Evolutionary conservation across 2,329 filamentous ascomycete species (phyloP).

Genomic region (Aspergillus tubingensis): DNA sequence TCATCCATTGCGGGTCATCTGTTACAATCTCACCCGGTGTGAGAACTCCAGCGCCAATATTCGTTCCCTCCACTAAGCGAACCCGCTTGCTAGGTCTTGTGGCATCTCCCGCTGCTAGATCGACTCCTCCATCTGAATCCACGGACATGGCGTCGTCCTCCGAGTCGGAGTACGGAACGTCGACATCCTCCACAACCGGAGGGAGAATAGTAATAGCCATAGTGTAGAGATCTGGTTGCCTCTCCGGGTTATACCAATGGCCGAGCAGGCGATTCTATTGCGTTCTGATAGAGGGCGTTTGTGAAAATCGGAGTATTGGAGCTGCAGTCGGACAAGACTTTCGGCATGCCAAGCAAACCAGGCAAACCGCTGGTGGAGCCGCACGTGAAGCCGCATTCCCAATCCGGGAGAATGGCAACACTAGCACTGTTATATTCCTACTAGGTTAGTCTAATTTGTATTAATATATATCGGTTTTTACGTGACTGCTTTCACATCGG

Average conservation of each 20-base stretch:
- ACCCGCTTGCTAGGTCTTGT: constrained; percentile 43
- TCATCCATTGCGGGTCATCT: constrained; percentile 95
- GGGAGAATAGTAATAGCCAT: constrained; percentile 64
- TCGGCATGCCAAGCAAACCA: constrained; percentile 22
- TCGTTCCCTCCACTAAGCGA: constrained; percentile 29
- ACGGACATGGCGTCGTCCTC: constrained; percentile 55
- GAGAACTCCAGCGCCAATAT: constrained; percentile 59
- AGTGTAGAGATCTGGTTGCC: neutral
- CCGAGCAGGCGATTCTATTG: neutral
- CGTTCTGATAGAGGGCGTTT: neutral
- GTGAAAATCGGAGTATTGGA: neutral
- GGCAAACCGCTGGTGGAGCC: constrained; percentile 18
- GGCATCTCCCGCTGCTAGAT: constrained; percentile 28
- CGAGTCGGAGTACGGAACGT: constrained; percentile 37
- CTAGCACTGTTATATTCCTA: neutral
- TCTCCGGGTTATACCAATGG: neutral
- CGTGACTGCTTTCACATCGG: no score
- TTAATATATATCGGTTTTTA: no score
- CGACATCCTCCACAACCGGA: constrained; percentile 45
- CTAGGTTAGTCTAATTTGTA: neutral
- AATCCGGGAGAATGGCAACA: neutral
- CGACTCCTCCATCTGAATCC: constrained; percentile 46
- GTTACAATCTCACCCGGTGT: constrained; percentile 90
- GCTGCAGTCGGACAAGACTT: constrained; percentile 17
- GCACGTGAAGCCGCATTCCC: constrained; percentile 12